phyloP scores from a whole-genome alignment of 2,329 filamentous ascomycete species.

The Talaromyces sp. region DNA sequence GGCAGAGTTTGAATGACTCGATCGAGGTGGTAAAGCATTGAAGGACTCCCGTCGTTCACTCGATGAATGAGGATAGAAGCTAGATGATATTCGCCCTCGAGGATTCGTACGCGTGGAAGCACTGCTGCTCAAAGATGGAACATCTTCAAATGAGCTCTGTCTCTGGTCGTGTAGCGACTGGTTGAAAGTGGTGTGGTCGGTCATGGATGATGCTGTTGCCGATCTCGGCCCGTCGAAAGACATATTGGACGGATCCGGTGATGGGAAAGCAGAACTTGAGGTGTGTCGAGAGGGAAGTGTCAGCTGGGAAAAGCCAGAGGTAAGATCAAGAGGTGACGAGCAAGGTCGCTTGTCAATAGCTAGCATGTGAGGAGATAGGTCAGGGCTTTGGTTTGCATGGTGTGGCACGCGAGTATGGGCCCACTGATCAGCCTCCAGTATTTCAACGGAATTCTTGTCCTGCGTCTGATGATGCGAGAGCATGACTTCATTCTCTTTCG shows the following conservation, averaged over 20 bases:
- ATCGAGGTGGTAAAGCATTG: conserved; percentile 37
- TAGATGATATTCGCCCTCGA: conserved; percentile 43
- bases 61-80: conserved; percentile 40
- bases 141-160: conserved; percentile 47
- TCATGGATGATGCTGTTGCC: conserved; percentile 41
- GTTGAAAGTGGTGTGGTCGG: conserved; percentile 39
- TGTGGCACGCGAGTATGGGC: conserved; percentile 20
- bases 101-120: conserved; percentile 47
- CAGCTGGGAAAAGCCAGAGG: conserved; percentile 38
- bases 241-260: conserved; percentile 41
- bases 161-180: conserved; percentile 36
- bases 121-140: conserved; percentile 50
- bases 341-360: conserved; percentile 39
- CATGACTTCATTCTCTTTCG: background rate
- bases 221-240: conserved; percentile 44
- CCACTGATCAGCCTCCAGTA: conserved; percentile 31
- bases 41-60: conserved; percentile 46
- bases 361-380: conserved; percentile 36
- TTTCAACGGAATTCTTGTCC: conserved; percentile 30
- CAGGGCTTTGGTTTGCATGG: conserved; percentile 30
- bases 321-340: conserved; percentile 43
- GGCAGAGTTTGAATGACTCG: conserved; percentile 38
- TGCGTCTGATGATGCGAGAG: conserved; percentile 4
- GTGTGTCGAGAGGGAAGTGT: conserved; percentile 38
- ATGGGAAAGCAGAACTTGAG: conserved; percentile 45